Evolutionary conservation across 495 filamentous ascomycete species (phyloP).

Genomic region (Coniosporium apollinis): DNA sequence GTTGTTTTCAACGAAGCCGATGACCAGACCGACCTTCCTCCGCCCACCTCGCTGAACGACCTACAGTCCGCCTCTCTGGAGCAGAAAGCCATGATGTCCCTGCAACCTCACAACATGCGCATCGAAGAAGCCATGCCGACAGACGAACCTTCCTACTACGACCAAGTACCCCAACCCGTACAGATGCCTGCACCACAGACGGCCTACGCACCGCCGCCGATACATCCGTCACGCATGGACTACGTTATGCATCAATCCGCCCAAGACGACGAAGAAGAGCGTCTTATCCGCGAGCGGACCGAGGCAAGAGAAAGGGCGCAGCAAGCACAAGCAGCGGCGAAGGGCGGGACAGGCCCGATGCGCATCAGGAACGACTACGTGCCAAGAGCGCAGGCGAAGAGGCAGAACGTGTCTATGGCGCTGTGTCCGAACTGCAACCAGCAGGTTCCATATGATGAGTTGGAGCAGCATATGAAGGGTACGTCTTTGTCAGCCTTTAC

Average conservation of each 20-base stretch:
- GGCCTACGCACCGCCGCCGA: constrained; percentile 11
- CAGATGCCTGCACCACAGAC: constrained; percentile 20
- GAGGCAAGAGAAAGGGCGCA: constrained; percentile 57
- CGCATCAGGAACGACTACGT: constrained; percentile 89
- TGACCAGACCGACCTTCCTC: constrained; percentile 70
- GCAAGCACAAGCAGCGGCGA: constrained; percentile 61
- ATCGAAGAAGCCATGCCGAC: constrained; percentile 94
- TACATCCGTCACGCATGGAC: constrained; percentile 14
- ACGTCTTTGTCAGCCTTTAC: too few species aligned
- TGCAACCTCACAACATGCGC: constrained; percentile 54
- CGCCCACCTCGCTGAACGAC: constrained; percentile 75
- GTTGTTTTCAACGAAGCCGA: constrained; percentile 85
- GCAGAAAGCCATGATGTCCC: constrained; percentile 78
- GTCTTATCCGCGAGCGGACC: constrained; percentile 46
- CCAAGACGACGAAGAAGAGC: constrained; percentile 48
- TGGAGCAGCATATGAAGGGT: constrained; percentile 89
- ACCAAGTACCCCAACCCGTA: constrained; percentile 1
- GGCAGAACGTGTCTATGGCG: constrained; percentile 45
- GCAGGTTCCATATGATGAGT: constrained; percentile 67
- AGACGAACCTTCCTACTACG: constrained; percentile 36
- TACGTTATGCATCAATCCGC: constrained; percentile 12
- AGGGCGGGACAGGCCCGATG: constrained; percentile 56
- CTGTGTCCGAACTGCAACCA: constrained; percentile 91
- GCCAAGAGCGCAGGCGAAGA: constrained; percentile 59
- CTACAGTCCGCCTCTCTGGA: constrained; percentile 87